Base-by-base conservation (phyloP, 495 filamentous ascomycete species). In the Neurospora sp. region DNA sequence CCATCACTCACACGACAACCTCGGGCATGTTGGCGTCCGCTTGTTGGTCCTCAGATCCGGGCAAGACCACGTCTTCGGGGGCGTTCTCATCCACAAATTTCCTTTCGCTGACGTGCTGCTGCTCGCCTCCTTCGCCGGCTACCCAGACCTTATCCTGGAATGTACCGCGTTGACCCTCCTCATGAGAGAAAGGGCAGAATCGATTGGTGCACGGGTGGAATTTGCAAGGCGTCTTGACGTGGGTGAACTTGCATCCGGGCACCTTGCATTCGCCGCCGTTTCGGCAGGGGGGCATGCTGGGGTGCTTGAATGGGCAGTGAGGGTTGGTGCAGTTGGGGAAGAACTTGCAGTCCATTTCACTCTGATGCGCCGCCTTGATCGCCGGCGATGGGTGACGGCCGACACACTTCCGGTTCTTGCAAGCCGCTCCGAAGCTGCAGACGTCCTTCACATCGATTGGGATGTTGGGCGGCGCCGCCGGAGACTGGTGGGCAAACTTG, bases 111-210 rank as follows among this genome's bases (percentile, higher is more conserved):
- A 97, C 89, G 81, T 94, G 93, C 54, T 35, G 54, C 35, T 35
- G 54, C 73, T 83, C 83, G 81, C 84, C 85, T 38, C 78, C 70
- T 20, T 85, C 89, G 62, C 87, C 84, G 6, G 92, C 86, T 40
- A 89, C 92, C 96, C 96, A 99, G 27, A 97, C 94, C 81, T 96
- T 97, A 82, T 97, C 93, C 46, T 90, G 85, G 82, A 93, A 94
- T n/a, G 85, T 85, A 85, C 81, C 90, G 78, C 88, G 85, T 81
- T 98, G 96, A 37, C 96, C 96, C 73, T 97, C 96, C 27, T 88
- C 90, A 81, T 99, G 96, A 81, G 94, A 94, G 86, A 93, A 98
- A 31, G 90, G 85, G 79, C 96, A 99, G 71, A 80, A 86, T 16
- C 89, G 87, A 78, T 97, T 97, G 73, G 92, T 88, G 81, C 96